A percentile compares a stretch with the other conserved stretches of the same genome.
These are phyloP conservation scores for Pestalotiopsis sp. DNA, from an alignment of 2,329 filamentous ascomycete species.

Conservation along the genomic window DNA sequence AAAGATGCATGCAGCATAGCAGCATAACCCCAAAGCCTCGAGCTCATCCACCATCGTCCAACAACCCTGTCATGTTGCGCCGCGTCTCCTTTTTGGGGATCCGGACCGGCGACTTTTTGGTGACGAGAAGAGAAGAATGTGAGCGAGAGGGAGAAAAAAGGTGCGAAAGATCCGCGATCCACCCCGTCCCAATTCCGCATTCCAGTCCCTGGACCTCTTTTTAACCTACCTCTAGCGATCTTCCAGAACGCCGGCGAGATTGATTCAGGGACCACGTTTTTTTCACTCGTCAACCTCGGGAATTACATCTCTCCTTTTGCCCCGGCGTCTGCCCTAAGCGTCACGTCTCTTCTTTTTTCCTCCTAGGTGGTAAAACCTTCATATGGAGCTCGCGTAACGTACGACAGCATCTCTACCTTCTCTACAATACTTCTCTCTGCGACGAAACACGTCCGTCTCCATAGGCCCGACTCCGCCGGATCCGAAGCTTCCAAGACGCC, in stretches of 20 bases:
- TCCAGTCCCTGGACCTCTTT: not conserved
- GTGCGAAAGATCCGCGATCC: not conserved
- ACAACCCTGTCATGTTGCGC: constrained; percentile 1
- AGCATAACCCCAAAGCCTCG: not conserved
- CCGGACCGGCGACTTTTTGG: not conserved
- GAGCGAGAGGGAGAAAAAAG: not conserved
- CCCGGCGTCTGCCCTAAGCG: not conserved
- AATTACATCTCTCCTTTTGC: not conserved
- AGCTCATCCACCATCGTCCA: not conserved
- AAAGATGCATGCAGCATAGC: not conserved
- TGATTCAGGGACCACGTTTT: not conserved
- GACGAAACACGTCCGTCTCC: not conserved
- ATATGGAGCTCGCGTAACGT: not conserved
- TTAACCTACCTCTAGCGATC: not conserved
- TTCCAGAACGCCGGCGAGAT: not conserved
- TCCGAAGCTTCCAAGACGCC: not conserved
- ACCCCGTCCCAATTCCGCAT: not conserved
- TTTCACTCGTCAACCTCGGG: not conserved
- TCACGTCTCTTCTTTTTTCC: not conserved
- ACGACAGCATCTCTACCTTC: not conserved
- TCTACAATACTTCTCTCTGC: not conserved
- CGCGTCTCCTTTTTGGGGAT: not conserved
- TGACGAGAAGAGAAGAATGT: not conserved
- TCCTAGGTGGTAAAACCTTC: not conserved
- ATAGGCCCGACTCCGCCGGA: not conserved